A percentile compares a stretch with the other conserved stretches of the same genome.
Evolutionary conservation across 805 yeast species (phyloP).

Genomic region (Kodamaea leandrae): DNA sequence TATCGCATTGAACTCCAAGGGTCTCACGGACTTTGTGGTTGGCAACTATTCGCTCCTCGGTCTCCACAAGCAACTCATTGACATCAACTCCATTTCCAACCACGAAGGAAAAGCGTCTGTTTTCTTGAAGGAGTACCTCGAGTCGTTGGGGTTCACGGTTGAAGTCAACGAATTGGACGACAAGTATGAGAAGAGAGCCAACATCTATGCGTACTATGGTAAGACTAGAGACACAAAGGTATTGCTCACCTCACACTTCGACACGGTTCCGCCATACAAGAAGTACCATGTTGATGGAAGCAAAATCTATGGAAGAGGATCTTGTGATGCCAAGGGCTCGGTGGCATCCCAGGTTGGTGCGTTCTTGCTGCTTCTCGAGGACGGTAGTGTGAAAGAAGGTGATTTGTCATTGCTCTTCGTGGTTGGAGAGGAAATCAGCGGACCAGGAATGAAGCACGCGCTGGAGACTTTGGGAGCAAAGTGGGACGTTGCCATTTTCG

Average conservation of each 20-base stretch:
- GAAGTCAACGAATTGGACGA: constrained; percentile 37
- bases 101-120: constrained; percentile 34
- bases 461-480: constrained; percentile 35
- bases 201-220: constrained; percentile 59
- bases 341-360: constrained; percentile 63
- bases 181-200: constrained; percentile 34
- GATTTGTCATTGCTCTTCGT: constrained; percentile 60
- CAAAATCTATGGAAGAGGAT: constrained; percentile 61
- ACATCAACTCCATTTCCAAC: constrained; percentile 23
- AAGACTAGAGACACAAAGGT: constrained; percentile 44
- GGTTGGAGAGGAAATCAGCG: constrained; percentile 70
- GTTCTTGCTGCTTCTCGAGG: constrained; percentile 43
- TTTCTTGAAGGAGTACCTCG: constrained; percentile 40
- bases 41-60: constrained; percentile 18
- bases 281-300: constrained; percentile 49
- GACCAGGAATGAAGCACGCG: constrained; percentile 58
- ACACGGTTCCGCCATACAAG: constrained; percentile 68
- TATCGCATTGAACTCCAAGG: background rate
- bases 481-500: constrained; percentile 66
- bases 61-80: constrained; percentile 27
- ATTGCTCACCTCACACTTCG: constrained; percentile 62
- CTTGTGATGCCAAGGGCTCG: constrained; percentile 70
- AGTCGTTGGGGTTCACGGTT: constrained; percentile 48
- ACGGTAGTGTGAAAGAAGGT: constrained; percentile 43
- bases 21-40: constrained; percentile 11